Evolutionary conservation across 768 basidiomycete genomes (phyloP).

Genomic region (Xerocomus potaroensis): DNA sequence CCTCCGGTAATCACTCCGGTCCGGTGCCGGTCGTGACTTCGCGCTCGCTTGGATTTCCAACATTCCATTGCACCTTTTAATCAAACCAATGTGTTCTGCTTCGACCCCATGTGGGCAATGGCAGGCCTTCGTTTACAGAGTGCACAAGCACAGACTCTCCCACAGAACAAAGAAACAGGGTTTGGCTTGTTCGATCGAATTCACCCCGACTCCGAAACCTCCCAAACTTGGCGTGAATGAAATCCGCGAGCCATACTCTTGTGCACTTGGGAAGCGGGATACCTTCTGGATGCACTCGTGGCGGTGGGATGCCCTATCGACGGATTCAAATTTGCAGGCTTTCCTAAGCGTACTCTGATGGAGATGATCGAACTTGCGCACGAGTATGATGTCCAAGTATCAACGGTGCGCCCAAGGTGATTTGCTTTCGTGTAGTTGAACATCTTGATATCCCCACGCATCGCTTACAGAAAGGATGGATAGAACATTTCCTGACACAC

Average conservation of each 20-base stretch:
- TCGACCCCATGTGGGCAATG: too few relatives aligned
- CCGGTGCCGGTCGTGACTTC: too few relatives aligned
- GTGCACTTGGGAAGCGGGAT: conserved; percentile 38
- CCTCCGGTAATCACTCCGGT: too few relatives aligned
- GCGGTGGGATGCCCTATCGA: conserved; percentile 43
- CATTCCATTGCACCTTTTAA: too few relatives aligned
- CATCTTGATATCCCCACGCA: neutral
- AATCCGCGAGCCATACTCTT: conserved; percentile 43
- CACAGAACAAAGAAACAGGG: conserved; percentile 10
- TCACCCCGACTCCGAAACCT: too few relatives aligned
- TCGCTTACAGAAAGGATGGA: conserved; percentile 12
- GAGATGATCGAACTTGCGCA: conserved; percentile 40
- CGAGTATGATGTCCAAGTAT: conserved; percentile 37
- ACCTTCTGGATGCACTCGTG: conserved; percentile 38
- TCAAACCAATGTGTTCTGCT: too few relatives aligned
- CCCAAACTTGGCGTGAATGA: conserved; percentile 38
- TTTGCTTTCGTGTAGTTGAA: too few relatives aligned
- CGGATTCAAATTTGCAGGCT: conserved; percentile 38
- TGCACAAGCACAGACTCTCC: conserved; percentile 2
- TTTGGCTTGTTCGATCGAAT: conserved; percentile 16
- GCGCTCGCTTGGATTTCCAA: too few relatives aligned
- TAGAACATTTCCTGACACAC: conserved; percentile 13
- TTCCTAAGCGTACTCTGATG: conserved; percentile 34
- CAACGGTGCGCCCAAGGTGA: conserved; percentile 36
- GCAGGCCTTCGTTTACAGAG: neutral